phyloP scores from a whole-genome alignment of 306 rosid species.

The Spatholobus suberectus region DNA sequence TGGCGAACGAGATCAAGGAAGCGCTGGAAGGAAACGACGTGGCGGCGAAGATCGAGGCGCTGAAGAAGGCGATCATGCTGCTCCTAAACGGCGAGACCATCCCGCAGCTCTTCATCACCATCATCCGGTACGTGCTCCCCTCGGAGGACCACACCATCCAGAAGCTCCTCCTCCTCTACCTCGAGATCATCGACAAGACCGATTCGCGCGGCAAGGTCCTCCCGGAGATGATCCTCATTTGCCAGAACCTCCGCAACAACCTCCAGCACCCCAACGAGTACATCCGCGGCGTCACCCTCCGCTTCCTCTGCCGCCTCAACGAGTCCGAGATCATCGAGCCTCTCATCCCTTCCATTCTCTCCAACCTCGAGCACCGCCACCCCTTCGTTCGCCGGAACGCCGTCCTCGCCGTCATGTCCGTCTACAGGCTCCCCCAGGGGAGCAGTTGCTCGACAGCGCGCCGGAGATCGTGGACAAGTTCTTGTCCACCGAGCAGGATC shows the following conservation, averaged over 20 bases:
- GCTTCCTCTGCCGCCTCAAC: conserved; percentile 89
- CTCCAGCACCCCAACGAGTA: conserved; percentile 94
- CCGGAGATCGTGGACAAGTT: conserved; percentile 90
- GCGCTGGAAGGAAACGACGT: conserved; percentile 85
- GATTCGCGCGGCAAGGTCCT: conserved; percentile 87
- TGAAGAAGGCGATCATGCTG: conserved; percentile 91
- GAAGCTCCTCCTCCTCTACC: conserved; percentile 90
- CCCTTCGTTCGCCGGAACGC: conserved; percentile 88
- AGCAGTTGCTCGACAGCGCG: conserved; percentile 74
- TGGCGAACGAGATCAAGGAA: conserved; percentile 91
- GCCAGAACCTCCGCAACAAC: conserved; percentile 95
- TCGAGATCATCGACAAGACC: conserved; percentile 93
- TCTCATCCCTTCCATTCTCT: conserved; percentile 78
- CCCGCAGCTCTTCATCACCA: conserved; percentile 92
- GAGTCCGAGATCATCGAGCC: conserved; percentile 95
- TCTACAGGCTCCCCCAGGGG: conserved; percentile 83
- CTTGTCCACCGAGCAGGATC: conserved; percentile 77
- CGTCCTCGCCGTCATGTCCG: conserved; percentile 87
- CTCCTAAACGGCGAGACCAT: conserved; percentile 90
- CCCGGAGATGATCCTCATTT: conserved; percentile 96
- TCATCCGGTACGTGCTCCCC: conserved; percentile 89
- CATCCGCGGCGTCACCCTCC: conserved; percentile 89
- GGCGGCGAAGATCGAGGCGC: conserved; percentile 72
- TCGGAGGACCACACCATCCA: conserved; percentile 97
- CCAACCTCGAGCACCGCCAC: conserved; percentile 89